Evolutionary conservation across 2,329 filamentous ascomycete genomes (phyloP).

Genomic region (Helicocarpus griseus): DNA sequence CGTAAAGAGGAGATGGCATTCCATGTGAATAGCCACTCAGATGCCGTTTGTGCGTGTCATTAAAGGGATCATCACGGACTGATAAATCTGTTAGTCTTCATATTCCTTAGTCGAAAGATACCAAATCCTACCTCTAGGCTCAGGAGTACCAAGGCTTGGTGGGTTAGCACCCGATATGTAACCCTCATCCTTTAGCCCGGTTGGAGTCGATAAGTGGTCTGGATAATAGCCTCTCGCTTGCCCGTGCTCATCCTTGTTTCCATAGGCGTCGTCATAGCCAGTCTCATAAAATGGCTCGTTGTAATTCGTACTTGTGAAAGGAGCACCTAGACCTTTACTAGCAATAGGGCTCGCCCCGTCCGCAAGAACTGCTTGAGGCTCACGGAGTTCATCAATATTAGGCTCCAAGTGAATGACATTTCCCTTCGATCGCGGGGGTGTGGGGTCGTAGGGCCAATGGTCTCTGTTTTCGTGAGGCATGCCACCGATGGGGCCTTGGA

Average conservation of each 20-base stretch:
- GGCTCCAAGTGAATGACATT: slow-evolving; percentile 27
- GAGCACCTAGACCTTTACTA: slow-evolving; percentile 42
- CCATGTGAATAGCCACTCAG: slow-evolving; percentile 87
- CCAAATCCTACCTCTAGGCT: slow-evolving; percentile 38
- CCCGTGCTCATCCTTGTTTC: slow-evolving; percentile 23
- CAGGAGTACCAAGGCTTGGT: slow-evolving; percentile 38
- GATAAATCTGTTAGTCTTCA: slow-evolving; percentile 41
- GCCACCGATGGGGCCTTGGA: slow-evolving; percentile 62
- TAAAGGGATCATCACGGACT: slow-evolving; percentile 56
- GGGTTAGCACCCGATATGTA: slow-evolving; percentile 71
- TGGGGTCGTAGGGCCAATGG: slow-evolving; percentile 48
- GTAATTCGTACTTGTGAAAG: slow-evolving; percentile 47
- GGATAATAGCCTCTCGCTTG: slow-evolving; percentile 25
- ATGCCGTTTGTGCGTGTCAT: slow-evolving; percentile 50
- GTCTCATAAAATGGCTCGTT: slow-evolving; percentile 50
- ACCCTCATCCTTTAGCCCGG: slow-evolving; percentile 70
- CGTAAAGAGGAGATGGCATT: slow-evolving; percentile 81
- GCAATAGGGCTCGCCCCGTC: slow-evolving; percentile 44
- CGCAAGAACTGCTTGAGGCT: slow-evolving; percentile 26
- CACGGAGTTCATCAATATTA: slow-evolving; percentile 35
- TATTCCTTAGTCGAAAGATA: slow-evolving; percentile 45
- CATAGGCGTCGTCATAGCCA: slow-evolving; percentile 7
- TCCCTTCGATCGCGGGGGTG: slow-evolving; percentile 36
- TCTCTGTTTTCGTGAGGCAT: slow-evolving; percentile 38
- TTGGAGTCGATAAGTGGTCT: slow-evolving; percentile 37